Evolutionary conservation across 2,329 filamentous ascomycete species (phyloP).

Genomic region (Hypoxylon sp.): DNA sequence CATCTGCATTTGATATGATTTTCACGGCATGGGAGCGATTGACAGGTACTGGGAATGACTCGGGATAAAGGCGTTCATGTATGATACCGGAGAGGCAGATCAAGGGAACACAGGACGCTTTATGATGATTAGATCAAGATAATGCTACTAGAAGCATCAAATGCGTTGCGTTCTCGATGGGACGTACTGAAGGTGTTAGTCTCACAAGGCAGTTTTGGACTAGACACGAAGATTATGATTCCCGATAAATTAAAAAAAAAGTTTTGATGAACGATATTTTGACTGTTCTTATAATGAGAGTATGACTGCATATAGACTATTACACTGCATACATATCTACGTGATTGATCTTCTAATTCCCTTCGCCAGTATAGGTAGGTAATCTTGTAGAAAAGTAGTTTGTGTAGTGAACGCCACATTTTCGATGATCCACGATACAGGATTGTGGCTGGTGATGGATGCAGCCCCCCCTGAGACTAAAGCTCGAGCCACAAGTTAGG

Average conservation of each 20-base stretch:
- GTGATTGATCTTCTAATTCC: neutral
- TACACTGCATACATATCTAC: neutral
- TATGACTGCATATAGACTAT: neutral
- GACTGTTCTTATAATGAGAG: neutral
- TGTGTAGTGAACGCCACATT: constrained; percentile 12
- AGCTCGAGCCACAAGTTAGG: constrained; percentile 27
- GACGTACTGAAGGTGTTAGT: constrained; percentile 14
- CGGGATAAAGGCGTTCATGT: constrained; percentile 50
- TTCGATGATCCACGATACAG: neutral
- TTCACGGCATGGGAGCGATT: constrained; percentile 51
- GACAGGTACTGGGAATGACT: constrained; percentile 41
- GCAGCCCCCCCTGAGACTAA: neutral
- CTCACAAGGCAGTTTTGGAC: constrained; percentile 6
- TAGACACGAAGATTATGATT: constrained; percentile 24
- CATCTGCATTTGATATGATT: constrained; percentile 47
- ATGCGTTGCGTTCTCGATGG: constrained; percentile 35
- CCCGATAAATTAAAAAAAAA: constrained; percentile 12
- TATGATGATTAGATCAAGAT: constrained; percentile 31
- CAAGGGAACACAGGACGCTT: constrained; percentile 41
- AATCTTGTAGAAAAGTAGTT: neutral
- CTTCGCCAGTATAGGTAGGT: neutral
- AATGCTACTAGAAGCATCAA: constrained; percentile 17
- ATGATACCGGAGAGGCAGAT: constrained; percentile 46
- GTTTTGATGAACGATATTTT: neutral
- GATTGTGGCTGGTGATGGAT: constrained; percentile 23